Base-by-base conservation (phyloP, 2,329 filamentous ascomycete species). In the Fusarium euwallaceae region DNA sequence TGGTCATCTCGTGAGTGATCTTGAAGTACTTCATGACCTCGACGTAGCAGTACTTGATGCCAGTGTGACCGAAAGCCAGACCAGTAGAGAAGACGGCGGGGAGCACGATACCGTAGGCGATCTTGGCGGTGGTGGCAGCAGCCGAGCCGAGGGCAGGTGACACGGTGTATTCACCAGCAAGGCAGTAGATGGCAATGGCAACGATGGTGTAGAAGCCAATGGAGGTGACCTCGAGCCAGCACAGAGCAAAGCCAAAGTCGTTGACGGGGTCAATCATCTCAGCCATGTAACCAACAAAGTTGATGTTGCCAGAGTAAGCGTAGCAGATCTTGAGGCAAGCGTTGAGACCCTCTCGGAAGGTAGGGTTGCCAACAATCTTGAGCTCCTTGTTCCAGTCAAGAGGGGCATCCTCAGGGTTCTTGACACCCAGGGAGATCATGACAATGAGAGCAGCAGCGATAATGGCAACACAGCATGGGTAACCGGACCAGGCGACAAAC, bases 241-340 rank as follows among this genome's bases (percentile, higher is more conserved):
- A 73, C 24, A 79, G 66, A 45, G 77, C 78, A 56, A 79, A 79
- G 51, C 68, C 71, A 64, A 82, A 83, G 76, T 82, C 81, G 24
- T 71, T 73, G 56, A 80, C 78, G 6, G 80, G 81, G 64, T 82
- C 79, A 61, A 80, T 76, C 81, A 82, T 82, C 77, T 82, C 81
- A 22, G 80, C 80, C 80, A 82, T 81, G 65, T 81, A 81, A 1
- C 75, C 76, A 39, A 86, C 81, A 53, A 82, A 82, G 66, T 80
- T 82, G 59, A 82, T 81, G 73, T 84, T 82, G 17, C 82, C 82
- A 8, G 82, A 82, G 72, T 81, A 83, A 34, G 82, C 81, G 68
- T 82, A 83, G 73, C 76, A 79, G 55, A 83, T 78, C 70, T 81
- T 80, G 66, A 83, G 79, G 61, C 80, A 82, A 3, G 80, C 78